Evolutionary conservation across 345 rosid genomes (phyloP), one percentile per base, ranked within the genome.

Genomic region (Citrus mangshanensis): DNA sequence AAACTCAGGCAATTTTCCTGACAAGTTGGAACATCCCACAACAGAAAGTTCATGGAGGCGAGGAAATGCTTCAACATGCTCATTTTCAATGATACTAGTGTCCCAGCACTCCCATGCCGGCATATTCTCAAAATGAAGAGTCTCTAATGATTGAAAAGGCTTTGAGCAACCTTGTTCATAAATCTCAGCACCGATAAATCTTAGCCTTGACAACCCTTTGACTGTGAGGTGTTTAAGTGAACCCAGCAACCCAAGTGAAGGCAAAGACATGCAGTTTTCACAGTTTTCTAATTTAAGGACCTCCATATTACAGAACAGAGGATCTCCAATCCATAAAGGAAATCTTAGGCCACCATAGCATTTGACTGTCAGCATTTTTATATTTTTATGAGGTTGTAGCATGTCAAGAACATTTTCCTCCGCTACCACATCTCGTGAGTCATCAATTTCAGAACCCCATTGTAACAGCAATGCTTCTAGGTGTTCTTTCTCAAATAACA

Each of bases 301-400:
- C n/a, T 0, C 4, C 32, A 58, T 22, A 12, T n/a, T 35, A 32
- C 7, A 59, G 49, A 73, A 35, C 5, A 49, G 37, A n/a, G 24
- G 13, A 58, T 73, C 76, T 18, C 51, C 76, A 22, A 73, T 19
- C 76, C 76, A 73, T 34, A 30, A 58, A 5, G 76, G 65, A n/a
- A 73, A 73, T 35, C 21, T 24, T 25, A 5, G n/a, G 1, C 76
- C 76, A 6, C 51, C 76, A 56, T 30, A 56, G 13, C 5, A 10
- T 9, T 32, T 73, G 22, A 73, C 5, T 5, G 76, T 9, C 34
- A 73, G 76, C 22, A 22, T 18, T 13, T 34, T 24, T 5, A 73
- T 27, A 56, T 58, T 73, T 35, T 6, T 1, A 58, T 73, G 76
- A 73, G 76, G 76, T 7, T 0, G 65, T 1, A 73, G 65, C 46